These are phyloP conservation scores for Candida sp. DNA, from an alignment of 1,139 yeast species.

Conservation along the genomic window DNA sequence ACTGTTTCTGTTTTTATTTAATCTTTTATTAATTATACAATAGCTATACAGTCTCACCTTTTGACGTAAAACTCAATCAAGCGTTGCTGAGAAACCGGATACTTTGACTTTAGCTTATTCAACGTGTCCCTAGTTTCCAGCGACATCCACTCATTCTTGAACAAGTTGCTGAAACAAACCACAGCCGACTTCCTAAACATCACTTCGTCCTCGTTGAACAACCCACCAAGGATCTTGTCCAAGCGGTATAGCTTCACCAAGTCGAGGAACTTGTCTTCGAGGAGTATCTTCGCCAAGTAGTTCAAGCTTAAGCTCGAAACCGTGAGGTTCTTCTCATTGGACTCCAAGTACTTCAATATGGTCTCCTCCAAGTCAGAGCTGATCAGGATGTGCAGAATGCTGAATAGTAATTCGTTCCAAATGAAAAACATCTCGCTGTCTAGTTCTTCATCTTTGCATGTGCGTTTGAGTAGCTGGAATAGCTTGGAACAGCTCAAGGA, in stretches of 20 bases:
- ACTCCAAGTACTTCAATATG: constrained; percentile 11
- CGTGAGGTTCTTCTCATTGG: constrained; percentile 1
- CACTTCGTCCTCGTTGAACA: constrained; percentile 34
- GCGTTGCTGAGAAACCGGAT: constrained; percentile 15
- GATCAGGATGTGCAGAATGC: neutral
- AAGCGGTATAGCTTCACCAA: constrained; percentile 15
- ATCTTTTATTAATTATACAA: neutral
- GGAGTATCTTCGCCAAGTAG: constrained; percentile 11
- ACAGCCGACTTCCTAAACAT: constrained; percentile 45
- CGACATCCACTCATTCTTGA: constrained; percentile 22
- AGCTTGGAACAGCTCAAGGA: constrained; percentile 10
- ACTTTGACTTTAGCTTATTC: constrained; percentile 12
- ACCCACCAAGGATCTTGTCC: constrained; percentile 30
- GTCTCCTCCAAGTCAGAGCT: constrained; percentile 8
- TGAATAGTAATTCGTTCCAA: constrained; percentile 14
- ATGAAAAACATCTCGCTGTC: constrained; percentile 13
- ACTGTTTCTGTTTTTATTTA: neutral
- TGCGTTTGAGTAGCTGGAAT: constrained; percentile 8
- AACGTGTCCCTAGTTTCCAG: constrained; percentile 8
- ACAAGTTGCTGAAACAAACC: constrained; percentile 42
- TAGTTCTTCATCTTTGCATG: constrained; percentile 7
- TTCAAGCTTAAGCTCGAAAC: constrained; percentile 12
- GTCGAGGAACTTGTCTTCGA: constrained; percentile 8
- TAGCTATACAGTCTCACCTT: neutral
- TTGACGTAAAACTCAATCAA: constrained; percentile 14